Base-by-base conservation (phyloP, 2,329 filamentous ascomycete species). In the Aspergillus sp. region DNA sequence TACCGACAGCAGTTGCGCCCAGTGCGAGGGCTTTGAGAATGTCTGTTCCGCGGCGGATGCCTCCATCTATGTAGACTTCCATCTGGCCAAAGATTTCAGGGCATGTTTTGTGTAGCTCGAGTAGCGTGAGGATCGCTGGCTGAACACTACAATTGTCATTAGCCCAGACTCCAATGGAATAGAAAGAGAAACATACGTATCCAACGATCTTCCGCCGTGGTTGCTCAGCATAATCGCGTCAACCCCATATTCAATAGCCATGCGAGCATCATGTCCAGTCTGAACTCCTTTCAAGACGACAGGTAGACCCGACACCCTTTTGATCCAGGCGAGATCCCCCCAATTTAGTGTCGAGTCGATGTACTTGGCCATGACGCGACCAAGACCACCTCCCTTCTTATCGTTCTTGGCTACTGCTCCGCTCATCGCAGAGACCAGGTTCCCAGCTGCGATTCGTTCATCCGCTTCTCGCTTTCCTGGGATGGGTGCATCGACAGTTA, bases 151-250 rank as follows among this genome's bases (percentile, higher is more conserved):
- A n/a, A n/a, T n/a, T n/a, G n/a, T n/a, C n/a, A n/a, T 41, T 41
- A 41, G 34, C 3, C 15, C 9, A 15, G 2, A 5, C 9, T 8
- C 34, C 13, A 13, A 15, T 15, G 34, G 8, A 34, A 22, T 45
- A 31, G 22, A 13, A 4, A n/a, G 13, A 31, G 22, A 17, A 17
- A 28, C 54, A 19, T 48, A 49, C 34, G 82, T 83, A 56, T 87
- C 85, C 1, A 85, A 74, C 0, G 84, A 83, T 28, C 85, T 76
- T 3, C 85, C 85, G n/a, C 85, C 85, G 59, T 87, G 85, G 63
- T 87, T 88, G 61, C 81, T 85, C 38, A 87, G 65, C 61, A 86
- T 72, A 52, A 87, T 83, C 2, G 84, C 85, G 59, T 85, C 80
- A 54, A 83, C 76, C 0, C 83, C 84, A 57, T 78, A 73, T 52